A percentile compares a stretch with the other conserved stretches of the same genome.
These are phyloP conservation scores for Galerina sulciceps DNA, from an alignment of 768 basidiomycete genomes.

Conservation along the genomic window DNA sequence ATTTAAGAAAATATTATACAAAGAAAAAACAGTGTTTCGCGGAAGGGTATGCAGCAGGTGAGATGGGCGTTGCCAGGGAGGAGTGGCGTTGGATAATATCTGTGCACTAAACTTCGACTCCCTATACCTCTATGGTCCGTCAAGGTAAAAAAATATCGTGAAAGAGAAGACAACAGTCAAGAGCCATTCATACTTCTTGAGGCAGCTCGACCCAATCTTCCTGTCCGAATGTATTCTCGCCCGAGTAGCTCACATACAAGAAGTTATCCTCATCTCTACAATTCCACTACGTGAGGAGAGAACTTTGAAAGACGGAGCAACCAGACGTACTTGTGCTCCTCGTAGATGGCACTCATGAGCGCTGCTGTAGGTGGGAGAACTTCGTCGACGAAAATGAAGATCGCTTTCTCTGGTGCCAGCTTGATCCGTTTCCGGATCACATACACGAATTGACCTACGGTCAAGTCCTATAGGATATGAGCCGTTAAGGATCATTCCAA, in stretches of 20 bases:
- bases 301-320: neutral
- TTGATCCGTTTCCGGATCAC: constrained; percentile 99
- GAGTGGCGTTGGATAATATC: constrained; percentile 12
- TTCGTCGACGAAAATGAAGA: constrained; percentile 99
- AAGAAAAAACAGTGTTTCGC: constrained; percentile 12
- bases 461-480: constrained; percentile 72
- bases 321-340: constrained; percentile 93
- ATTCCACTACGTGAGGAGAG: constrained; percentile 29
- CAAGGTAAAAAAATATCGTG: constrained; percentile 5
- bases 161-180: constrained; percentile 8
- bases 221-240: constrained; percentile 93
- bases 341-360: constrained; percentile 98
- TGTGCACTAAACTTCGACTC: constrained; percentile 14
- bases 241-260: constrained; percentile 97
- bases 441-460: constrained; percentile 98
- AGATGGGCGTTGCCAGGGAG: constrained; percentile 17
- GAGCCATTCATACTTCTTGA: constrained; percentile 25
- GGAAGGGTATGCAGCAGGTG: constrained; percentile 24
- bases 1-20: constrained; percentile 24
- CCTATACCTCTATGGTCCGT: constrained; percentile 22
- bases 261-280: constrained; percentile 97
- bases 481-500: neutral
- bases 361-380: constrained; percentile 98
- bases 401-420: constrained; percentile 98
- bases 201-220: constrained; percentile 53